Evolutionary conservation across 2,329 filamentous ascomycete genomes (phyloP).

Genomic region (Arthrobotrys musiformis): DNA sequence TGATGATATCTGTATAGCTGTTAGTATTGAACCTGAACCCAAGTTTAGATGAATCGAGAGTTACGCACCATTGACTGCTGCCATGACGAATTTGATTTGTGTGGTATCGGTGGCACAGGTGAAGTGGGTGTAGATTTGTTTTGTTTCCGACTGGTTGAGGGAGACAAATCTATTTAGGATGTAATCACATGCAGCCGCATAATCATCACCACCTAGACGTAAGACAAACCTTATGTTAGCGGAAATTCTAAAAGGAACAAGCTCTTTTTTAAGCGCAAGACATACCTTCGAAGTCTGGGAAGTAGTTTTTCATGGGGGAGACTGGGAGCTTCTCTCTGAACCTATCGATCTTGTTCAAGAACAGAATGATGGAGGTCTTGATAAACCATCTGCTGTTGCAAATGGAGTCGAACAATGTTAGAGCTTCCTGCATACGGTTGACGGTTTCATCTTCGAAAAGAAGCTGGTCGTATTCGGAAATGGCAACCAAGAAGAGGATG

Average conservation of each 20-base stretch:
- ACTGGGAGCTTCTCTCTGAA: slow-evolving; percentile 80
- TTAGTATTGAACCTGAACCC: neutral
- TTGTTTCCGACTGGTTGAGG: slow-evolving; percentile 98
- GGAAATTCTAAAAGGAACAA: slow-evolving; percentile 37
- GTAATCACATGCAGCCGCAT: slow-evolving; percentile 95
- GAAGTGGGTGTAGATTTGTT: slow-evolving; percentile 99
- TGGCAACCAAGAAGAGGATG: slow-evolving; percentile 94
- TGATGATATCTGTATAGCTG: slow-evolving; percentile 84
- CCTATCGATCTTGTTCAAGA: slow-evolving; percentile 79
- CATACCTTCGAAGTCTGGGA: slow-evolving; percentile 78
- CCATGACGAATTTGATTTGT: slow-evolving; percentile 99
- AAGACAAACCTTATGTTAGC: slow-evolving; percentile 13
- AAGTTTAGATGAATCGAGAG: slow-evolving; percentile 29
- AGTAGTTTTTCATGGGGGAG: slow-evolving; percentile 80
- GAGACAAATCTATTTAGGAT: slow-evolving; percentile 98
- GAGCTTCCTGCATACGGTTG: slow-evolving; percentile 78
- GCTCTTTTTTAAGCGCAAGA: slow-evolving; percentile 21
- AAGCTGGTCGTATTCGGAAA: slow-evolving; percentile 95
- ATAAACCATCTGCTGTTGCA: slow-evolving; percentile 79
- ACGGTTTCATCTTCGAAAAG: slow-evolving; percentile 96
- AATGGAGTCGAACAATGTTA: slow-evolving; percentile 77
- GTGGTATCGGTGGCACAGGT: slow-evolving; percentile 98
- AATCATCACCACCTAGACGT: slow-evolving; percentile 81
- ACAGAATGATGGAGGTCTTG: slow-evolving; percentile 77
- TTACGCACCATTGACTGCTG: slow-evolving; percentile 90